Evolutionary conservation across 768 basidiomycete species (phyloP).

Genomic region (Tricholoma furcatifolium): DNA sequence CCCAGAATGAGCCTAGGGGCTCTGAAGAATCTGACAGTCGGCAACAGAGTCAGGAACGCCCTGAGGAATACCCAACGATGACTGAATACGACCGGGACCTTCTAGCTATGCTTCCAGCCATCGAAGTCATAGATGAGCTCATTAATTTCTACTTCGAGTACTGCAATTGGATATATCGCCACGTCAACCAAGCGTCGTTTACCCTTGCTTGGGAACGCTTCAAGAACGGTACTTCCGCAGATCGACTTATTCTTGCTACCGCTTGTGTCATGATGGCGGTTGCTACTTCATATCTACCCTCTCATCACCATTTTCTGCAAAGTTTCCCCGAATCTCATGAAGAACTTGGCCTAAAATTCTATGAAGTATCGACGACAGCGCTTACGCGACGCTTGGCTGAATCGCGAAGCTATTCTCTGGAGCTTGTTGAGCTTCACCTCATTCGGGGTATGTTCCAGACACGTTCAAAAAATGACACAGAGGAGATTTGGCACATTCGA

Average conservation of each 20-base stretch:
- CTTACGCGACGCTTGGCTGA: constrained; percentile 63
- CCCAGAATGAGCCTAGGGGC: constrained; percentile 43
- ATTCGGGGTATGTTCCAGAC: constrained; percentile 72
- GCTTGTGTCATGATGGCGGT: constrained; percentile 76
- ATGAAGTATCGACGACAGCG: constrained; percentile 64
- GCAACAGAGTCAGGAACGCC: constrained; percentile 51
- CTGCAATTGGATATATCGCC: constrained; percentile 86
- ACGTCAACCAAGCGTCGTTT: constrained; percentile 67
- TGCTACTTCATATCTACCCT: constrained; percentile 69
- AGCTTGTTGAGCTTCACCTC: constrained; percentile 74
- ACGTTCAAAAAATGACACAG: constrained; percentile 70
- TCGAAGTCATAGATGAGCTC: constrained; percentile 70
- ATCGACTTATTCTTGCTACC: constrained; percentile 69
- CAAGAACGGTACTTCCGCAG: constrained; percentile 63
- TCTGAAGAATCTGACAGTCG: constrained; percentile 55
- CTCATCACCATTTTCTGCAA: constrained; percentile 60
- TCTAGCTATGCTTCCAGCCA: constrained; percentile 59
- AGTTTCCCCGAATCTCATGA: constrained; percentile 50
- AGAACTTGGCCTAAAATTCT: constrained; percentile 64
- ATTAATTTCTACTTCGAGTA: constrained; percentile 80
- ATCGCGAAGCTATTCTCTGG: constrained; percentile 59
- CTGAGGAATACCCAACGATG: constrained; percentile 38
- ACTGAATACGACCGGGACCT: constrained; percentile 74
- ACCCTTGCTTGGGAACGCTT: constrained; percentile 68
- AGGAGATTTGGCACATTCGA: constrained; percentile 77